phyloP scores from a whole-genome alignment of 805 yeast genomes.

The Wickerhamomyces tratensis region DNA sequence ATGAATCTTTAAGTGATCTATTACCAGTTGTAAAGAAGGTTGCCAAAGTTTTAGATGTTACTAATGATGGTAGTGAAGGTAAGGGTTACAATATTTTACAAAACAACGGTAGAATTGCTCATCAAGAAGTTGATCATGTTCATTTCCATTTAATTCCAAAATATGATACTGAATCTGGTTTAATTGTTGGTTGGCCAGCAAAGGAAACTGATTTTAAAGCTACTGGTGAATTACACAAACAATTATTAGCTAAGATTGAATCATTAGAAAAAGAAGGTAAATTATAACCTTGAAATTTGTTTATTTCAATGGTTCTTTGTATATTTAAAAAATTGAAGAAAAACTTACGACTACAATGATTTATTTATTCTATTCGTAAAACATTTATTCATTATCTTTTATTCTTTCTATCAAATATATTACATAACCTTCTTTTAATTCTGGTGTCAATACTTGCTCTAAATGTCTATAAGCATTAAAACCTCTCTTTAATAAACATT shows the following conservation, averaged over 20 bases:
- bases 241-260: conserved; percentile 37
- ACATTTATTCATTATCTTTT: no score
- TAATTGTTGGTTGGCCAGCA: conserved; percentile 93
- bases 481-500: conserved; percentile 17
- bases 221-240: conserved; percentile 57
- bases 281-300: no score
- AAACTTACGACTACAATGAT: no score
- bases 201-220: conserved; percentile 66
- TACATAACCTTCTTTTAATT: conserved; percentile 32
- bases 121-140: conserved; percentile 92
- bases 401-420: conserved; percentile 26
- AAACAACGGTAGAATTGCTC: conserved; percentile 92
- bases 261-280: not conserved
- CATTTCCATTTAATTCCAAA: conserved; percentile 97
- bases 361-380: no score
- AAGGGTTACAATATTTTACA: conserved; percentile 82
- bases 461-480: conserved; percentile 28
- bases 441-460: conserved; percentile 19
- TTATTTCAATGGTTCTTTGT: no score
- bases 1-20: conserved; percentile 77
- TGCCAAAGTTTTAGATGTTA: conserved; percentile 61
- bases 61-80: conserved; percentile 53
- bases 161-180: conserved; percentile 60
- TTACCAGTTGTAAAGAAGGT: conserved; percentile 84
- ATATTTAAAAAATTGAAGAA: no score